phyloP scores from a whole-genome alignment of 768 basidiomycete species.

The Leccinum variicolor region DNA sequence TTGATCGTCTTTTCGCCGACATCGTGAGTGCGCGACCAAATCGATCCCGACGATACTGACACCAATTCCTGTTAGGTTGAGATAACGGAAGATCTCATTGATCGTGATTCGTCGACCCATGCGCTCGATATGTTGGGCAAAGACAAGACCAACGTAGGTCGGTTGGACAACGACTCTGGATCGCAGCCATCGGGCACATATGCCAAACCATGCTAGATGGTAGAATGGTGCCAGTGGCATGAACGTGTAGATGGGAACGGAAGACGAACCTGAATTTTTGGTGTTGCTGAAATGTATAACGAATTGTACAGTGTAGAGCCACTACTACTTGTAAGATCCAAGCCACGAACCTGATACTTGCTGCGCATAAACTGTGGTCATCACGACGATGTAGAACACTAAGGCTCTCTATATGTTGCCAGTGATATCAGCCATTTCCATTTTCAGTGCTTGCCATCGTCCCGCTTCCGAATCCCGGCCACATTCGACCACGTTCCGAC shows the following conservation, averaged over 20 bases:
- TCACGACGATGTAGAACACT: too few relatives aligned
- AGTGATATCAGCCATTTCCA: too few relatives aligned
- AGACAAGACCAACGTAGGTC: conserved; percentile 35
- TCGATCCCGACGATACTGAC: conserved; percentile 4
- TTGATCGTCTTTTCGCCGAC: conserved; percentile 65
- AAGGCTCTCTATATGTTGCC: too few relatives aligned
- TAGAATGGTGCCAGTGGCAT: not conserved
- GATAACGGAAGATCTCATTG: conserved; percentile 55
- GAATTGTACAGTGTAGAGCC: not conserved
- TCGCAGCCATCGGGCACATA: conserved; percentile 57
- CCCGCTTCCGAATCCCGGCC: too few relatives aligned
- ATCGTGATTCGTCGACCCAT: conserved; percentile 46
- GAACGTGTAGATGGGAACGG: not conserved
- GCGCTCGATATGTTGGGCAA: conserved; percentile 44
- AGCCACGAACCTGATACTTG: not conserved
- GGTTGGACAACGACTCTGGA: conserved; percentile 48
- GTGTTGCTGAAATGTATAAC: not conserved
- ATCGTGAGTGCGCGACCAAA: conserved; percentile 45
- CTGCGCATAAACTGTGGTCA: conserved; percentile 32
- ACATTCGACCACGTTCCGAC: too few relatives aligned
- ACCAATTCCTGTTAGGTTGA: conserved; percentile 42
- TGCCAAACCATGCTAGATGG: conserved; percentile 56
- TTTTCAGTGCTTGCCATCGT: too few relatives aligned
- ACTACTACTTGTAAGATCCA: not conserved
- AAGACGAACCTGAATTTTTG: not conserved